phyloP scores from a whole-genome alignment of 768 basidiomycete species.

The Russula sp. region DNA sequence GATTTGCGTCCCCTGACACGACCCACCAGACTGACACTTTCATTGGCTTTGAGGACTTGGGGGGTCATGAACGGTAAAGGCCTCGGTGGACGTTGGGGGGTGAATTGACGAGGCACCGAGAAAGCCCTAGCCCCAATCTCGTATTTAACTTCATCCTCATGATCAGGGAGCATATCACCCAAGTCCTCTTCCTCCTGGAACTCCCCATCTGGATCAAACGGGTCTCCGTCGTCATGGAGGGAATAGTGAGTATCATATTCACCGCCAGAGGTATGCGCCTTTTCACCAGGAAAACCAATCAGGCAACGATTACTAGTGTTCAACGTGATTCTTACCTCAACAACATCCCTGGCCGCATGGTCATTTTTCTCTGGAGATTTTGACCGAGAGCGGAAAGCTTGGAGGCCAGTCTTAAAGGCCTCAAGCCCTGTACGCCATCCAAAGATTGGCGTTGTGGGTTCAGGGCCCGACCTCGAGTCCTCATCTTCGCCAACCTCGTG shows the following conservation, averaged over 20 bases:
- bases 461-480: slow-evolving; percentile 24
- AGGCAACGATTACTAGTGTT: neutral
- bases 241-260: slow-evolving; percentile 18
- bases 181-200: slow-evolving; percentile 21
- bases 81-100: slow-evolving; percentile 27
- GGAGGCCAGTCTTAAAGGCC: slow-evolving; percentile 28
- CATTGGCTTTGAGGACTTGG: slow-evolving; percentile 30
- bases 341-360: neutral
- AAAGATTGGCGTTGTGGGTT: slow-evolving; percentile 26
- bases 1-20: slow-evolving; percentile 19
- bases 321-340: slow-evolving; percentile 4
- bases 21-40: slow-evolving; percentile 10
- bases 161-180: slow-evolving; percentile 1
- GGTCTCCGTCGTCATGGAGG: slow-evolving; percentile 23
- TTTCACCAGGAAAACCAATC: neutral
- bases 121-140: neutral
- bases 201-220: slow-evolving; percentile 21
- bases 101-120: slow-evolving; percentile 15
- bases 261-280: slow-evolving; percentile 9
- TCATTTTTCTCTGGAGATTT: slow-evolving; percentile 23
- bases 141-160: slow-evolving; percentile 14
- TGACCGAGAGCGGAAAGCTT: slow-evolving; percentile 28
- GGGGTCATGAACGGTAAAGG: slow-evolving; percentile 51
- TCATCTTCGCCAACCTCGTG: slow-evolving; percentile 26
- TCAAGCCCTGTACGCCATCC: slow-evolving; percentile 33